A percentile compares a stretch with the other conserved stretches of the same genome.
Conservation (phyloP, 192 early-diverging fungal species). For the Backusella circina region DNA sequence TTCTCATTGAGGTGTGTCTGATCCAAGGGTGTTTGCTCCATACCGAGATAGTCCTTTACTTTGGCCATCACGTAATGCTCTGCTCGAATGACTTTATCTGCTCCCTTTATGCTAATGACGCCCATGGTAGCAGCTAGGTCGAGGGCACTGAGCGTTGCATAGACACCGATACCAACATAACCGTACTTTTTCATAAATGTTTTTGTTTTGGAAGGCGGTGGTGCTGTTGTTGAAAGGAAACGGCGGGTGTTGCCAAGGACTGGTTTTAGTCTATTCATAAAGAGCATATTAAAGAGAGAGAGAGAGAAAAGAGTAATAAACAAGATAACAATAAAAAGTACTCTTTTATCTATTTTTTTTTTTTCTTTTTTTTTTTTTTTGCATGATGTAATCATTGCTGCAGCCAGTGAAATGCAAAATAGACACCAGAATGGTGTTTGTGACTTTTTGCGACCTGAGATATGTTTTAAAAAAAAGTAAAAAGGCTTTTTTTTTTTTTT, state of each 20-base stretch:
- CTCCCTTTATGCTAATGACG: slow-evolving; percentile 40
- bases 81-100: slow-evolving; percentile 39
- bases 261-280: not conserved
- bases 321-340: not conserved
- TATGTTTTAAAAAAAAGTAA: not conserved
- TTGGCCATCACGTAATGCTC: slow-evolving; percentile 44
- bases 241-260: not conserved
- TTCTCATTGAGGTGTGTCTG: slow-evolving; percentile 9
- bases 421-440: not conserved
- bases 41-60: slow-evolving; percentile 21
- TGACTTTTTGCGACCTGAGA: not conserved
- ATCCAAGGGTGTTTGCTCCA: slow-evolving; percentile 16
- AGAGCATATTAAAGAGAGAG: not conserved
- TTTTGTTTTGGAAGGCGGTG: slow-evolving; percentile 27
- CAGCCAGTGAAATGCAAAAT: not conserved
- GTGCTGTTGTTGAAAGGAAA: not conserved
- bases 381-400: not conserved
- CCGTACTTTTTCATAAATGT: slow-evolving; percentile 49
- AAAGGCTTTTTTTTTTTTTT: not conserved
- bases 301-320: not conserved
- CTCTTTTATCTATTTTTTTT: too few relatives aligned
- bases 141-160: slow-evolving; percentile 38
- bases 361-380: not conserved
- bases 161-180: slow-evolving; percentile 44
- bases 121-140: slow-evolving; percentile 50